A percentile compares a stretch with the other conserved stretches of the same genome.
These are phyloP conservation scores for Moelleriella libera DNA, from an alignment of 2,329 filamentous ascomycete genomes.

Conservation along the genomic window DNA sequence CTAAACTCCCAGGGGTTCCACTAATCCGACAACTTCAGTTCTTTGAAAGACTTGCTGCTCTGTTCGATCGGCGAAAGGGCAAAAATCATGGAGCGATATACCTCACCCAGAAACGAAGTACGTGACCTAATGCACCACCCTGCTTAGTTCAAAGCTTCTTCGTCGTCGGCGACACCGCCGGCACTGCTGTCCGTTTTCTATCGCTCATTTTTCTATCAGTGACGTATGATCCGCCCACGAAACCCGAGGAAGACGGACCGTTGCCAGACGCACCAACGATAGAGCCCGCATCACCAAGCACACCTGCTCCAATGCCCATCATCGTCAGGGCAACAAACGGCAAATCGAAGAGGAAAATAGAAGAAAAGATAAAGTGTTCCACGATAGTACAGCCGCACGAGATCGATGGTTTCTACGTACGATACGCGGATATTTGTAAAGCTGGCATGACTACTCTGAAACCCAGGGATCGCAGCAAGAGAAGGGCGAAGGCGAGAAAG, in stretches of 20 bases:
- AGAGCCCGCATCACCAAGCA: too few relatives aligned
- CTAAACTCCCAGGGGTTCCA: background rate
- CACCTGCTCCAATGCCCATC: slow-evolving; percentile 45
- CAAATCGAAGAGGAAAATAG: slow-evolving; percentile 43
- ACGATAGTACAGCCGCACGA: slow-evolving; percentile 68
- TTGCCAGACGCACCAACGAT: too few relatives aligned
- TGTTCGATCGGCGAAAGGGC: slow-evolving; percentile 53
- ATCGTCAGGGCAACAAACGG: slow-evolving; percentile 78
- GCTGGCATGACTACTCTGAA: slow-evolving; percentile 77
- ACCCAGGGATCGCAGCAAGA: slow-evolving; percentile 83
- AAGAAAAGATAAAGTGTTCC: slow-evolving; percentile 58
- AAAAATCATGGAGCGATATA: slow-evolving; percentile 62
- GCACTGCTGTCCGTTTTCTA: too few relatives aligned
- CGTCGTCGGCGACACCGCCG: background rate
- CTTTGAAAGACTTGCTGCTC: slow-evolving; percentile 52
- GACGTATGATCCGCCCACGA: slow-evolving; percentile 6
- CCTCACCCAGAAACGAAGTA: slow-evolving; percentile 65
- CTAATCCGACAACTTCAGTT: slow-evolving; percentile 36
- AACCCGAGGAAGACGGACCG: too few relatives aligned
- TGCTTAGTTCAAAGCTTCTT: background rate
- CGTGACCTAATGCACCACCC: slow-evolving; percentile 10
- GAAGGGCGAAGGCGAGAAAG: slow-evolving; percentile 65
- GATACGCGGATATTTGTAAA: slow-evolving; percentile 87
- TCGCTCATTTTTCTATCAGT: background rate
- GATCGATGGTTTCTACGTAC: slow-evolving; percentile 65